These are phyloP conservation scores for Pseudogymnoascus sp. DNA, from an alignment of 2,329 filamentous ascomycete species.

Conservation along the genomic window DNA sequence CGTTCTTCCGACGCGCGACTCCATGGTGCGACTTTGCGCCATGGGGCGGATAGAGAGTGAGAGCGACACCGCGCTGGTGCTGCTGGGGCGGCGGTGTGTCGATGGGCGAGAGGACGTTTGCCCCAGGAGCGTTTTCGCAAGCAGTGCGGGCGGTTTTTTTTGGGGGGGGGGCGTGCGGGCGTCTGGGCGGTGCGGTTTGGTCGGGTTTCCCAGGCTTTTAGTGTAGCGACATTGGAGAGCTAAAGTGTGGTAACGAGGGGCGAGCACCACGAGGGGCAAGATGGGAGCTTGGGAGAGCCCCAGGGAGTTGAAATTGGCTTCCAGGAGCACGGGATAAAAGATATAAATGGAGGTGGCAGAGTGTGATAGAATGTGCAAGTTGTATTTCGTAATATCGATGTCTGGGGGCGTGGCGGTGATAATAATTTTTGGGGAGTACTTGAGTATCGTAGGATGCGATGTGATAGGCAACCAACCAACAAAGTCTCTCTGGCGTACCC, in stretches of 20 bases:
- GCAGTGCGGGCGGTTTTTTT: neutral
- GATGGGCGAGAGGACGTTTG: neutral
- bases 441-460: neutral
- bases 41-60: conserved; percentile 14
- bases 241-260: conserved; percentile 1
- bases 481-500: neutral
- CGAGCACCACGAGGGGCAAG: neutral
- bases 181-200: neutral
- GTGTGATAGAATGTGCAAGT: neutral
- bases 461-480: neutral
- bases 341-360: neutral
- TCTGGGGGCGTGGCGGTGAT: neutral
- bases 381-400: neutral
- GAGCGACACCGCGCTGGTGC: conserved; percentile 11
- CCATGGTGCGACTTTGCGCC: conserved; percentile 47
- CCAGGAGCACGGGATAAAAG: neutral
- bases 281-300: neutral
- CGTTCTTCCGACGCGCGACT: conserved; percentile 66
- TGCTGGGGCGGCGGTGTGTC: neutral
- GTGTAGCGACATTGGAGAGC: neutral
- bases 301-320: neutral
- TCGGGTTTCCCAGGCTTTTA: neutral
- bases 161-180: neutral
- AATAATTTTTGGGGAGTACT: conserved; percentile 1
- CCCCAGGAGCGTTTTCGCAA: neutral